Percentiles rank a stretch among this genome's conserved stretches.
Conservation (phyloP, 768 basidiomycete species). For the Hemileccinum rubropunctum region DNA sequence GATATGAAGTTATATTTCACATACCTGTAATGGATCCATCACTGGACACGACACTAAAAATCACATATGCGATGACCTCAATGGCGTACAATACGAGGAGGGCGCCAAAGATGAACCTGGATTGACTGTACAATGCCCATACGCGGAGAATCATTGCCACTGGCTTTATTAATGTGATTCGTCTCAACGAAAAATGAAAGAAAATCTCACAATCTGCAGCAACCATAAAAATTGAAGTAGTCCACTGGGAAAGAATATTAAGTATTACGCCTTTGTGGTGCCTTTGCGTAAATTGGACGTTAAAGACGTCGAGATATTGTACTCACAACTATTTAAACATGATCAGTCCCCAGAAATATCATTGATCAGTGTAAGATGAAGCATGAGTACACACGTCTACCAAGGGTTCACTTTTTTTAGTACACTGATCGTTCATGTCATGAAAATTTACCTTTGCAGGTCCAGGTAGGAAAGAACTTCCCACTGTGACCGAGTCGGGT, state of each 20-base stretch:
- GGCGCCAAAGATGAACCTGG: neutral
- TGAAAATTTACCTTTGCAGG: slow-evolving; percentile 5
- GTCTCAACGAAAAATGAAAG: neutral
- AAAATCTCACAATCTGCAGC: neutral
- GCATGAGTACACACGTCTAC: slow-evolving; percentile 6
- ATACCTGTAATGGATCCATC: neutral
- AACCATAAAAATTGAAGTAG: neutral
- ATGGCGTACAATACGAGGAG: neutral
- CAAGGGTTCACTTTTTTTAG: no score
- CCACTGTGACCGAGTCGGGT: slow-evolving; percentile 3
- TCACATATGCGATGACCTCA: neutral
- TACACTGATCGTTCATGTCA: no score
- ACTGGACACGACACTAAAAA: neutral
- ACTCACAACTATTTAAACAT: slow-evolving; percentile 10
- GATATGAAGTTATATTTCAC: neutral
- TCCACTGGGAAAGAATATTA: neutral
- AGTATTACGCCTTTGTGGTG: neutral
- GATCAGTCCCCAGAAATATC: neutral
- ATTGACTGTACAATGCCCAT: neutral
- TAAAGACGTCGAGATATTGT: neutral
- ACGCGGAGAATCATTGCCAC: neutral
- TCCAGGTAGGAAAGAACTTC: slow-evolving; percentile 10
- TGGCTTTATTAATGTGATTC: neutral
- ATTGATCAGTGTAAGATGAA: neutral
- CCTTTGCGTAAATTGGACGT: neutral